Base-by-base conservation (phyloP, 2,329 filamentous ascomycete genomes). In the Parasarocladium wereldwijsianum region DNA sequence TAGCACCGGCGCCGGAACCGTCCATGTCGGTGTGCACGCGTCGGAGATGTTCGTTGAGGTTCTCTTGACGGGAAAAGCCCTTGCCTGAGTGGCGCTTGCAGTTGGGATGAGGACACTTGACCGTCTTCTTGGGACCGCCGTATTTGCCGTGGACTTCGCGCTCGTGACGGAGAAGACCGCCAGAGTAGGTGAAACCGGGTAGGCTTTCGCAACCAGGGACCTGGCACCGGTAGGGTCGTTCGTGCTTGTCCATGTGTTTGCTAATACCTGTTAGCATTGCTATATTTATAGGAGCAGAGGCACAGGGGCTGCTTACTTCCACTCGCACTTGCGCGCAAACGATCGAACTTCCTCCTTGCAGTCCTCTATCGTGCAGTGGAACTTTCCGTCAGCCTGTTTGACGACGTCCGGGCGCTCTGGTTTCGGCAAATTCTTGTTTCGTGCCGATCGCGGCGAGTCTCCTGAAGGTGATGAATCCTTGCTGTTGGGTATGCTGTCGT, bases 241-340 rank as follows among this genome's bases (percentile, higher is more conserved):
- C 85, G 50, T 96, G 87, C 51, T 93, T 93, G 57, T 96, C 87
- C 86, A 94, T 94, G 51, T 96, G 87, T 58, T 96, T 94, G 49
- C 84, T 93, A 40, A 6, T 12, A 17, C 32, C 8, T 17, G 37
- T 53, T 40, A 53, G 43, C 38, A 32, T 33, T 27, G 4, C 19
- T 8, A 15, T 14, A 11, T 23, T 12, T 4, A 22, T 28, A 17
- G 3, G n/a, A n/a, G n/a, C n/a, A 34, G 22, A n/a, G 34, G 4
- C 8, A 33, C n/a, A 15, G 27, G 20, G 19, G n/a, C 33, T 17
- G 68, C 81, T 70, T 61, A 90, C 84, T 79, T 92, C 83, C 83
- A 94, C 58, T 93, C 86, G 57, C 86, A 93, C 41, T 83, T 87
- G 38, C 85, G 71, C 32, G 70, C 66, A 47, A 93, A 96, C 9